Conservation (phyloP, 1,139 yeast genomes). For the Taphrina betulina region DNA sequence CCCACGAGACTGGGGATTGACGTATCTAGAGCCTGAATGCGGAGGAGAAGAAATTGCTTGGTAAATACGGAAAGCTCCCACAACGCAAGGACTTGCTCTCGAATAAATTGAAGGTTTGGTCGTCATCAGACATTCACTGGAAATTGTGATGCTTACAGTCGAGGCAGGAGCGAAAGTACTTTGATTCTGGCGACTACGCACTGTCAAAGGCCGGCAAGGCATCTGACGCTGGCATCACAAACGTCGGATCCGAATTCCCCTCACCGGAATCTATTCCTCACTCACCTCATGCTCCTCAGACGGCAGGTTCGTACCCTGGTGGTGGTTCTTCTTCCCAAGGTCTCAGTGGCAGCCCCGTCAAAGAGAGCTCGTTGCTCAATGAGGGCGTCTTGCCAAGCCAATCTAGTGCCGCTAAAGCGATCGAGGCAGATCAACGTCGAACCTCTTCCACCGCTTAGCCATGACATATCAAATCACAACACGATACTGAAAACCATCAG, state of each 20-base stretch:
- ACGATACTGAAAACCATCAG: neutral
- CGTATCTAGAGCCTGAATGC: slow-evolving; percentile 38
- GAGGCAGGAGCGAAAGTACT: slow-evolving; percentile 83
- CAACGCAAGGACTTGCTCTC: slow-evolving; percentile 77
- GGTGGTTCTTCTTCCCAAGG: slow-evolving; percentile 18
- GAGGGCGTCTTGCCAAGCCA: slow-evolving; percentile 33
- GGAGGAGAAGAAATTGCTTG: slow-evolving; percentile 54
- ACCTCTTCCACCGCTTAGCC: neutral
- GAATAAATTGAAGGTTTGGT: slow-evolving; percentile 52
- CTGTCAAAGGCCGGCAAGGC: slow-evolving; percentile 67
- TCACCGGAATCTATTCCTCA: slow-evolving; percentile 49
- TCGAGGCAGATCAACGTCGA: slow-evolving; percentile 27
- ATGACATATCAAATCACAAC: neutral
- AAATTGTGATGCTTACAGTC: neutral
- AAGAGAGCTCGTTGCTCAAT: slow-evolving; percentile 38
- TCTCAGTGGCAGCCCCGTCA: slow-evolving; percentile 38
- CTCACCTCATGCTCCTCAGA: slow-evolving; percentile 29
- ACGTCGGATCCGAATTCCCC: slow-evolving; percentile 49
- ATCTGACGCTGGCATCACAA: slow-evolving; percentile 43
- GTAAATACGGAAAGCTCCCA: slow-evolving; percentile 85
- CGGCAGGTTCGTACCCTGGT: slow-evolving; percentile 12
- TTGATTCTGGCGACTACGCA: slow-evolving; percentile 97
- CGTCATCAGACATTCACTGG: too few species aligned
- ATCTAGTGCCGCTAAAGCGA: slow-evolving; percentile 16
- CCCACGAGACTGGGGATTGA: neutral